These are phyloP conservation scores for Capsicum baccatum DNA, from an alignment of 257 asterid genomes.

Conservation along the genomic window DNA sequence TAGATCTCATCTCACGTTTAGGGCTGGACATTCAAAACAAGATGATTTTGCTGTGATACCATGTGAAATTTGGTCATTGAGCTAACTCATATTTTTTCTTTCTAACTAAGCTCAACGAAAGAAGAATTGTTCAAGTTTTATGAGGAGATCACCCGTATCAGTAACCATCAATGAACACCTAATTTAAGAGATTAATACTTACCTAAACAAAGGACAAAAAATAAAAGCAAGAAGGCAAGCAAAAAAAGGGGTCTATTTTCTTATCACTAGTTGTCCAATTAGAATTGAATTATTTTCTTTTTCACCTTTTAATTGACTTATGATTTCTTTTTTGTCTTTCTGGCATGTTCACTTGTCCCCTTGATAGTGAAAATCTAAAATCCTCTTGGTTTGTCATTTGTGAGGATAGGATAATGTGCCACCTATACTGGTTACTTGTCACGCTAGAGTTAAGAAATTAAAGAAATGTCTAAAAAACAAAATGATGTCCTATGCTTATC, in stretches of 20 bases:
- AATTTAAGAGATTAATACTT: no score
- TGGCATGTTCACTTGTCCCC: conserved; percentile 22
- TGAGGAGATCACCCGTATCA: no score
- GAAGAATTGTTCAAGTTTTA: no score
- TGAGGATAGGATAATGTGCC: background rate
- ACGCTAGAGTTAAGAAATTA: background rate
- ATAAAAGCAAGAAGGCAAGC: no score
- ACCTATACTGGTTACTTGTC: background rate
- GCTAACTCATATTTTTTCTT: no score
- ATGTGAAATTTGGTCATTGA: no score
- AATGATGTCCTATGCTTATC: background rate
- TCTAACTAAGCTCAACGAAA: no score
- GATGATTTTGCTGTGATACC: no score
- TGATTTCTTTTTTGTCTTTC: background rate
- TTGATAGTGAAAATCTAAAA: background rate
- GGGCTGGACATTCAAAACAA: no score
- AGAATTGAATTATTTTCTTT: background rate
- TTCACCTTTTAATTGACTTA: background rate
- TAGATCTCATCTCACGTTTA: no score
- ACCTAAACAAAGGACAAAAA: no score
- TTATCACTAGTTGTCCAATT: conserved; percentile 27
- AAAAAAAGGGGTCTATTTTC: background rate
- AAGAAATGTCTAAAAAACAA: background rate
- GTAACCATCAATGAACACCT: no score
- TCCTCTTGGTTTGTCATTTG: background rate